A percentile compares a stretch with the other conserved stretches of the same genome.
Evolutionary conservation across 202 grass and related monocot species (phyloP).

Genomic region (Setaria italica): DNA sequence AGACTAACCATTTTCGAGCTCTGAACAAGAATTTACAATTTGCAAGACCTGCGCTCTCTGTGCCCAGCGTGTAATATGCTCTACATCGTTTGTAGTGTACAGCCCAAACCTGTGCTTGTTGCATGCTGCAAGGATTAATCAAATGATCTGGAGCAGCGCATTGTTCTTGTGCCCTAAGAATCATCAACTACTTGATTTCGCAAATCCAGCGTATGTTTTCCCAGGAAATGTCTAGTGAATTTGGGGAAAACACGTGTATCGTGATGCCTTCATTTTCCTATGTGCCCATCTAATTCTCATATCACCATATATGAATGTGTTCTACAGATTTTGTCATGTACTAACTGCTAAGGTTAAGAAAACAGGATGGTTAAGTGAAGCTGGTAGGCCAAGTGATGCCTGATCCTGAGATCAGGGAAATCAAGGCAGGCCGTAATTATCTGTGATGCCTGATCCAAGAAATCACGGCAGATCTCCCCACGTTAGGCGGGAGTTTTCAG

Average conservation of each 20-base stretch:
- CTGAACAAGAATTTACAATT: too few relatives aligned
- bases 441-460: not conserved
- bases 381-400: not conserved
- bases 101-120: too few relatives aligned
- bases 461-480: not conserved
- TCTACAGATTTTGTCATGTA: not conserved
- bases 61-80: too few relatives aligned
- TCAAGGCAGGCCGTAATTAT: not conserved
- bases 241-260: not conserved
- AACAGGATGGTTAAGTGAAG: not conserved
- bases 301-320: not conserved
- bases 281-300: not conserved
- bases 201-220: not conserved
- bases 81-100: too few relatives aligned
- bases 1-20: too few relatives aligned
- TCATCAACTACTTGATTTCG: not conserved
- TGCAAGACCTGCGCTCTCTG: too few relatives aligned
- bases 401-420: slow-evolving; percentile 3
- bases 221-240: not conserved
- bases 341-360: not conserved
- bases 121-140: not conserved
- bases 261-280: not conserved
- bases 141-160: not conserved
- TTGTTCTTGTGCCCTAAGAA: not conserved
- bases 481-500: not conserved